Base-by-base conservation (phyloP, 1,284 basidiomycete species). In the Fomitopsis schrenkii region DNA sequence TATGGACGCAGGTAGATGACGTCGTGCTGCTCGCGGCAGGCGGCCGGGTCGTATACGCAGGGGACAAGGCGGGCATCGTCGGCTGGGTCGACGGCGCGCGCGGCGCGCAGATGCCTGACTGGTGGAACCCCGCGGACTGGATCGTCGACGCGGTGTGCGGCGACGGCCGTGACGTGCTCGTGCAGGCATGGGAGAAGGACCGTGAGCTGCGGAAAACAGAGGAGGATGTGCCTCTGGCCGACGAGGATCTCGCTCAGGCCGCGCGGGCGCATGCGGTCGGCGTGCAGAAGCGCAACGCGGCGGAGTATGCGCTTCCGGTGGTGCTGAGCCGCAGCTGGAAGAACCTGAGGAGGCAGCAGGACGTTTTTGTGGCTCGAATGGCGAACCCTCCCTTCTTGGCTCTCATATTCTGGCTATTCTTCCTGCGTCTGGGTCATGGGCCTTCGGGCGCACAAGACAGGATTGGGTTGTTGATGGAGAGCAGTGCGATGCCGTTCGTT, bases 71-170 rank as follows among this genome's bases (percentile, higher is more conserved):
- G 14, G 50, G 30, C 14, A 28, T 53, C 15, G 50, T 53, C 17
- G 33, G n/a, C 15, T 53, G 50, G 50, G 50, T 53, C 26, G 50
- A 53, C n/a, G 50, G 50, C 30, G 33, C 28, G 14, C 4, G 50
- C n/a, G 50, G 50, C 17, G 28, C n/a, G 28, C 50, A 33, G 50
- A 53, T 53, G 50, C 50, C 50, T 33, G 50, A 36, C 30, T 53
- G 50, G 50, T 53, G 50, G 50, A 53, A 53, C n/a, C 50, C 50
- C 17, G 50, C 50, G 15, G 50, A 53, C 35, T 53, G 50, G 50
- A 33, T 53, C 33, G 50, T 53, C 30, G 50, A 53, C 8, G 50
- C 50, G 10, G 50, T 53, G 50, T 53, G 50, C n/a, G 50, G 50
- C 5, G 35, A 33, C 26, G 50, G 50, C 5, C 28, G 33, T 2